Base-by-base conservation (phyloP, 345 rosid genomes). In the Eucalyptus melliodora region DNA sequence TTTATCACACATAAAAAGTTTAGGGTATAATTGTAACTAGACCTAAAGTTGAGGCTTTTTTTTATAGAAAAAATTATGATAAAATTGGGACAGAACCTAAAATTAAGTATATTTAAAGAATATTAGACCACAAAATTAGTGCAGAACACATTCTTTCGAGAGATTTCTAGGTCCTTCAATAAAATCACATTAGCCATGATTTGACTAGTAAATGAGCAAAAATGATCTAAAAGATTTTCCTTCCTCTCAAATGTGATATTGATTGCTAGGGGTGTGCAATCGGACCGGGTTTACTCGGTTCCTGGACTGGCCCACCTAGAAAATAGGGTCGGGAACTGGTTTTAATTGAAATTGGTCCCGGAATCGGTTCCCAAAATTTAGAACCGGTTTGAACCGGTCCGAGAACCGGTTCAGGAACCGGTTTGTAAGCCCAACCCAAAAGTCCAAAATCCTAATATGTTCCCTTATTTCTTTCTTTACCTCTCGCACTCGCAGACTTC, bases 301-400 rank as follows among this genome's bases (percentile, higher is more conserved):
- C 50, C 2, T 0, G 2, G 50, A 49, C 15, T 0, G 0, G 1
- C 50, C 50, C 50, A 49, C 50, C 0, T 0, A 0, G 5, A 49
- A 47, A 49, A 49, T 49, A 49, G 14, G 50, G 15, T 49, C 2
- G 0, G 0, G 50, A 47, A 47, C 2, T 11, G 0, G 5, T 49
- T 1, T 2, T 2, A 49, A 2, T 49, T 49, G 15, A 49, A 49
- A 49, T 1, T 1, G 4, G 15, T 49, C 2, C 0, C 0, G 15
- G 50, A 12, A 49, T 0, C 1, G 15, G 15, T 49, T 49, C 15
- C 5, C 15, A 49, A 49, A 49, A 49, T 49, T 49, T 0, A 49
- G 5, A 49, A 49, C 1, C 0, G 50, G 14, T 47, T 47, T 47
- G 50, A 47, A 47, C 2, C 4, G 49, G 13, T 47, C 1, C 1